Conservation (phyloP, 148 eudicot species). For the Polygonum aviculare region DNA sequence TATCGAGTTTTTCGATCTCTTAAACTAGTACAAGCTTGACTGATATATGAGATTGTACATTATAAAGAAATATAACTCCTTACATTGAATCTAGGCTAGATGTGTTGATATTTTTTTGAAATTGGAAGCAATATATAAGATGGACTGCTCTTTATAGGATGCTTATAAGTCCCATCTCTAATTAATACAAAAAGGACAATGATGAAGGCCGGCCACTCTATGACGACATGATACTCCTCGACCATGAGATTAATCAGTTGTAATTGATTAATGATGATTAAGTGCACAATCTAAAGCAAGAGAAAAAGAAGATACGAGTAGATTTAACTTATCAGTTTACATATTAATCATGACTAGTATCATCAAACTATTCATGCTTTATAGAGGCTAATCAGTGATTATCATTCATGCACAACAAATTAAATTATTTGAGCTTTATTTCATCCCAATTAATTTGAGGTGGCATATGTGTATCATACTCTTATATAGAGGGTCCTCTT, state of each 20-base stretch:
- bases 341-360: not conserved
- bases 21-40: too few relatives aligned
- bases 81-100: not conserved
- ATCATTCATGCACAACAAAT: not conserved
- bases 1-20: too few relatives aligned
- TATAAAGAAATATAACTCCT: too few relatives aligned
- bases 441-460: not conserved
- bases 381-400: not conserved
- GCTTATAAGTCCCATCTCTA: not conserved
- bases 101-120: not conserved
- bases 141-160: not conserved
- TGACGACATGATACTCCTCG: not conserved
- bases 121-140: not conserved
- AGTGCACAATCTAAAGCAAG: not conserved
- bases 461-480: not conserved
- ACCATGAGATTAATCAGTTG: constrained; percentile 3
- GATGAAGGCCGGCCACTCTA: not conserved
- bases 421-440: not conserved
- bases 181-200: not conserved
- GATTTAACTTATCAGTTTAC: not conserved
- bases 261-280: constrained; percentile 9
- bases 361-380: not conserved
- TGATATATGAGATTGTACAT: too few relatives aligned
- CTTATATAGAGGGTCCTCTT: not conserved
- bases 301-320: not conserved